These are phyloP conservation scores for Fraxinus albicans DNA, from an alignment of 305 asterid species.

Conservation along the genomic window DNA sequence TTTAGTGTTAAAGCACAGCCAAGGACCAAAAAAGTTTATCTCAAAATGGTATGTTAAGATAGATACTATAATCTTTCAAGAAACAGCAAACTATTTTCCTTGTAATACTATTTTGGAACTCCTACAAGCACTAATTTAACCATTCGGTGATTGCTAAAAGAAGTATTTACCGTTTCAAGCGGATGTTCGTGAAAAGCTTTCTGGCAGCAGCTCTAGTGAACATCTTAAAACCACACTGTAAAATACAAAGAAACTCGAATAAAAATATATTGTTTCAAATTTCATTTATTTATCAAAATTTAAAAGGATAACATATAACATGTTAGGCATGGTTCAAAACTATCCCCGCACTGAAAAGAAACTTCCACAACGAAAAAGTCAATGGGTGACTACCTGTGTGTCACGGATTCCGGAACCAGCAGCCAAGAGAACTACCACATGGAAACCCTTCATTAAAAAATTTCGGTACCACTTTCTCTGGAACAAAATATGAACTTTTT, in stretches of 20 bases:
- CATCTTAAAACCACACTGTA: conserved; percentile 99
- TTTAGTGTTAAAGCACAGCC: not conserved
- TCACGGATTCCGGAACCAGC: conserved; percentile 95
- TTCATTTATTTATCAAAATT: not conserved
- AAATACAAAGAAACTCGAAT: conserved; percentile 22
- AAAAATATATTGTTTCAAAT: not conserved
- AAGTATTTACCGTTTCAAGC: conserved; percentile 69
- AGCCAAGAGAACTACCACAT: conserved; percentile 89
- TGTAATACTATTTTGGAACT: conserved; percentile 9
- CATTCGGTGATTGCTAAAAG: not conserved
- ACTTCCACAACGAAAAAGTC: not conserved
- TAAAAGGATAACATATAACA: not conserved
- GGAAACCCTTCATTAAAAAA: conserved; percentile 97
- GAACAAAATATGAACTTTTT: conserved; percentile 26
- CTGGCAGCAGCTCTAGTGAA: conserved; percentile 96
- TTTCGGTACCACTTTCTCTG: conserved; percentile 98
- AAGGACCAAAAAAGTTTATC: not conserved
- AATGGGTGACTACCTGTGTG: conserved; percentile 62
- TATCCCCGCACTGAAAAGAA: not conserved
- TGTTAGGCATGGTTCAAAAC: not conserved
- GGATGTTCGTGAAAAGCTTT: conserved; percentile 82
- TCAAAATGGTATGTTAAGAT: not conserved
- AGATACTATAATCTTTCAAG: not conserved
- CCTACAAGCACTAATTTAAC: not conserved
- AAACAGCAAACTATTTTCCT: conserved; percentile 11